These are phyloP conservation scores for Lipomyces sp. DNA, from an alignment of 805 yeast genomes.

Conservation along the genomic window DNA sequence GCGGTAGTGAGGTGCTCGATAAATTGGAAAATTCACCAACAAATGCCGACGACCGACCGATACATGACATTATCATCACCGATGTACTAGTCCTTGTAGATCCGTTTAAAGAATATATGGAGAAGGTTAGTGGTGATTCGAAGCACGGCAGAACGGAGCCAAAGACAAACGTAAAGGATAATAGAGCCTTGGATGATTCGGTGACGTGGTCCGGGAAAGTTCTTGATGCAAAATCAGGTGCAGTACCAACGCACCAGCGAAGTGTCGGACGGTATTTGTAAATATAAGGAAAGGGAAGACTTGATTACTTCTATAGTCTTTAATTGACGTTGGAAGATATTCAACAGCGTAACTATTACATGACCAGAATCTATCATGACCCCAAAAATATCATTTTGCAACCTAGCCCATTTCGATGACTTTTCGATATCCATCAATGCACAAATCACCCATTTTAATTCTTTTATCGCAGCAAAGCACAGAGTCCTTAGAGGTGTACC, in stretches of 20 bases:
- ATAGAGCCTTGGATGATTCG: constrained; percentile 16
- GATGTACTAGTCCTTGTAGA: constrained; percentile 34
- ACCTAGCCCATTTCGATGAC: background rate
- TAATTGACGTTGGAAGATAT: too few relatives aligned
- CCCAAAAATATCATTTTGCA: background rate
- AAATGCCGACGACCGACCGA: constrained; percentile 34
- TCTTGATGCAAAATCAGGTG: constrained; percentile 1
- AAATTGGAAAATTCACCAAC: constrained; percentile 48
- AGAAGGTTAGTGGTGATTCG: constrained; percentile 25
- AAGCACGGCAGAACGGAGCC: background rate
- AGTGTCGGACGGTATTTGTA: background rate
- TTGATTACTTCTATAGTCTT: background rate
- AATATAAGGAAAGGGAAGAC: background rate
- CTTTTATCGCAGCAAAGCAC: background rate
- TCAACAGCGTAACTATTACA: background rate
- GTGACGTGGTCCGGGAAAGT: constrained; percentile 33
- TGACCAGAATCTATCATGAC: background rate
- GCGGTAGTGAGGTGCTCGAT: constrained; percentile 57
- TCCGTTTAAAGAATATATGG: constrained; percentile 35
- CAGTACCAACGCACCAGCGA: background rate
- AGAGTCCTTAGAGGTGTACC: background rate
- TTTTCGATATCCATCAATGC: background rate
- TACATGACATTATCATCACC: constrained; percentile 27
- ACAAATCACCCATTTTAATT: background rate
- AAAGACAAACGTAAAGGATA: background rate